These are phyloP conservation scores for Neonectria neomacrospora DNA, from an alignment of 2,329 filamentous ascomycete genomes.

Conservation along the genomic window DNA sequence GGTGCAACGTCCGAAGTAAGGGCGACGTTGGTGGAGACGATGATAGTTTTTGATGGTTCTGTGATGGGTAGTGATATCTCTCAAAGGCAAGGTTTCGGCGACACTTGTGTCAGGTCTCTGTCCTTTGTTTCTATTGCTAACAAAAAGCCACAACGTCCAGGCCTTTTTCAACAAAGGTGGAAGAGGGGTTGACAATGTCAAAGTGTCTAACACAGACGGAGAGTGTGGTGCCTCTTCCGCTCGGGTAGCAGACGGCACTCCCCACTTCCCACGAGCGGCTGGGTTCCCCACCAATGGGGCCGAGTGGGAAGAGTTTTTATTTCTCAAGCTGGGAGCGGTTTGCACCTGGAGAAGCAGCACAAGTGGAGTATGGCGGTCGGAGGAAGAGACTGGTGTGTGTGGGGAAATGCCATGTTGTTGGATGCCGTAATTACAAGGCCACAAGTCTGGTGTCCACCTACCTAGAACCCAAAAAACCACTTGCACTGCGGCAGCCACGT, in stretches of 20 bases:
- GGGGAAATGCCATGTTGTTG: conserved; percentile 17
- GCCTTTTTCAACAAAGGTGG: conserved; percentile 15
- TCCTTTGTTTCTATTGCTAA: conserved; percentile 26
- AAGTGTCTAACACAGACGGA: background rate
- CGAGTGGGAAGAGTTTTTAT: conserved; percentile 22
- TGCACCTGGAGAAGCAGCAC: conserved; percentile 2
- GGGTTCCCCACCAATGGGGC: conserved; percentile 25
- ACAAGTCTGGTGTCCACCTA: conserved; percentile 7
- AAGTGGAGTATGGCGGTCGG: conserved; percentile 1
- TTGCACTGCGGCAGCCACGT: conserved; percentile 24
- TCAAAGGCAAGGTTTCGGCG: conserved; percentile 13
- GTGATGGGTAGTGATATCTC: background rate
- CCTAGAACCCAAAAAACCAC: conserved; percentile 17
- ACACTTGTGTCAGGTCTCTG: conserved; percentile 10
- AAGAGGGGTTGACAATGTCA: background rate
- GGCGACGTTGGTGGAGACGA: conserved; percentile 12
- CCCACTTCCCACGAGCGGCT: conserved; percentile 6
- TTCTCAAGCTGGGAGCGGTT: conserved; percentile 16
- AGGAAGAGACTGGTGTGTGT: conserved; percentile 32
- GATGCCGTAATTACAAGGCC: conserved; percentile 30
- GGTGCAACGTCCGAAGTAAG: conserved; percentile 20
- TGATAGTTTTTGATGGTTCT: background rate
- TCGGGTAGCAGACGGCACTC: background rate
- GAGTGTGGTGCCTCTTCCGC: conserved; percentile 38
- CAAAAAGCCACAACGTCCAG: conserved; percentile 24